A percentile compares a stretch with the other conserved stretches of the same genome.
Evolutionary conservation across 441 rosid species (phyloP).

Genomic region (Gossypium davidsonii): DNA sequence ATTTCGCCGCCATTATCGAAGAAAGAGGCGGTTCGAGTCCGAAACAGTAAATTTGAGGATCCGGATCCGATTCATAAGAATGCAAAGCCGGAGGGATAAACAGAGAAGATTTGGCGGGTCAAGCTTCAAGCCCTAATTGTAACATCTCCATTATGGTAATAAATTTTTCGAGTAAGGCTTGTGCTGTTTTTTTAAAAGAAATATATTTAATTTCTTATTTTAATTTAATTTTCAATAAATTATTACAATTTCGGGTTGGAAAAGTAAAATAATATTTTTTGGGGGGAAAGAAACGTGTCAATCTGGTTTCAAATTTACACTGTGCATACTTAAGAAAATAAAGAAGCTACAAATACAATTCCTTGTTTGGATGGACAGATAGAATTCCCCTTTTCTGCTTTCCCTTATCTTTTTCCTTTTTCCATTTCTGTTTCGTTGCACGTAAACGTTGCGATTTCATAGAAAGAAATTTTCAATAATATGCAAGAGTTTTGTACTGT

Average conservation of each 20-base stretch:
- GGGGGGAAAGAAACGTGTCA: slow-evolving; percentile 53
- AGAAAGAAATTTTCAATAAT: neutral
- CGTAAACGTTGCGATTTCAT: neutral
- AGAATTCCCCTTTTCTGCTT: neutral
- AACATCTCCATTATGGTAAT: neutral
- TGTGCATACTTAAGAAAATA: slow-evolving; percentile 11
- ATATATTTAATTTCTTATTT: neutral
- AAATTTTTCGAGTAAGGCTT: neutral
- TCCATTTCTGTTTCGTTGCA: neutral
- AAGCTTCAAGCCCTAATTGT: slow-evolving; percentile 62
- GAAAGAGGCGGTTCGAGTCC: slow-evolving; percentile 20
- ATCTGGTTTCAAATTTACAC: slow-evolving; percentile 41
- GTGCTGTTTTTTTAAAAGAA: neutral
- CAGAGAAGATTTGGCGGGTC: slow-evolving; percentile 50
- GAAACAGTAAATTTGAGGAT: slow-evolving; percentile 24
- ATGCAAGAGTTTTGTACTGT: neutral
- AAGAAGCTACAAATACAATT: neutral
- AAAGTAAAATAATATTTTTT: slow-evolving; percentile 14
- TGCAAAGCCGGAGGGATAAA: slow-evolving; percentile 29
- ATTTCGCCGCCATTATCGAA: slow-evolving; percentile 55
- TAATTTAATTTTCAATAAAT: neutral
- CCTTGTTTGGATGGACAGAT: neutral
- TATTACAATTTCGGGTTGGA: slow-evolving; percentile 9
- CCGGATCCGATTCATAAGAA: slow-evolving; percentile 38
- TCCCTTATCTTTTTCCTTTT: neutral